Percentiles rank a stretch among this genome's conserved stretches.
phyloP scores from a whole-genome alignment of 257 asterid species.

The Haberlea rhodopensis region DNA sequence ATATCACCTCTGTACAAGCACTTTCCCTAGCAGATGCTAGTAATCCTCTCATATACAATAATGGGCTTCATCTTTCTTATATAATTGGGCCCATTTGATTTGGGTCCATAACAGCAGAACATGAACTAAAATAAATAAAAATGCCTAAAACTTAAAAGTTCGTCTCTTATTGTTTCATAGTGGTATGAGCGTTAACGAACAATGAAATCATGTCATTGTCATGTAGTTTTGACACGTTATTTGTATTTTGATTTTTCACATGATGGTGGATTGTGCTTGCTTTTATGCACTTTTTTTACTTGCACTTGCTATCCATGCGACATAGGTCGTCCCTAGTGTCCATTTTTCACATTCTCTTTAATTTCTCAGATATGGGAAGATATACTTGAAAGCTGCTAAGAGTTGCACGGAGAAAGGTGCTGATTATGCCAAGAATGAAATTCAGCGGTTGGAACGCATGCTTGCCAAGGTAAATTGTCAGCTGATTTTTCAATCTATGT shows the following conservation, averaged over 20 bases:
- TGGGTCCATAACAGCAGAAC: background rate
- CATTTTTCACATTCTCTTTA: conserved; percentile 3
- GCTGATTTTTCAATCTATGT: background rate
- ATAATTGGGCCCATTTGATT: too few relatives aligned
- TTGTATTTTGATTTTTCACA: too few relatives aligned
- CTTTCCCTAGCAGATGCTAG: too few relatives aligned
- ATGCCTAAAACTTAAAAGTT: background rate
- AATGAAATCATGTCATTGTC: too few relatives aligned
- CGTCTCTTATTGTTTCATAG: background rate
- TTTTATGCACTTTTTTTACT: background rate
- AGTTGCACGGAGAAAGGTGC: conserved; percentile 75
- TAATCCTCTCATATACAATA: too few relatives aligned
- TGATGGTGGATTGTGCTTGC: too few relatives aligned
- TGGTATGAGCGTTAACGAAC: too few relatives aligned
- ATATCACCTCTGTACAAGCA: too few relatives aligned
- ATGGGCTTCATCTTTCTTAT: too few relatives aligned
- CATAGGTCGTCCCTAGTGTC: background rate
- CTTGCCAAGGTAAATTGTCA: conserved; percentile 71
- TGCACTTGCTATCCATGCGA: background rate
- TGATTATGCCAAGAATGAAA: conserved; percentile 80
- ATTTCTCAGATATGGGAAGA: conserved; percentile 63
- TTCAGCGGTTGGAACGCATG: conserved; percentile 73
- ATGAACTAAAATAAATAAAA: too few relatives aligned
- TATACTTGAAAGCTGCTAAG: conserved; percentile 82
- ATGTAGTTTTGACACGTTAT: background rate